Evolutionary conservation across 257 asterid species (phyloP).

Genomic region (Solanum dulcamara): DNA sequence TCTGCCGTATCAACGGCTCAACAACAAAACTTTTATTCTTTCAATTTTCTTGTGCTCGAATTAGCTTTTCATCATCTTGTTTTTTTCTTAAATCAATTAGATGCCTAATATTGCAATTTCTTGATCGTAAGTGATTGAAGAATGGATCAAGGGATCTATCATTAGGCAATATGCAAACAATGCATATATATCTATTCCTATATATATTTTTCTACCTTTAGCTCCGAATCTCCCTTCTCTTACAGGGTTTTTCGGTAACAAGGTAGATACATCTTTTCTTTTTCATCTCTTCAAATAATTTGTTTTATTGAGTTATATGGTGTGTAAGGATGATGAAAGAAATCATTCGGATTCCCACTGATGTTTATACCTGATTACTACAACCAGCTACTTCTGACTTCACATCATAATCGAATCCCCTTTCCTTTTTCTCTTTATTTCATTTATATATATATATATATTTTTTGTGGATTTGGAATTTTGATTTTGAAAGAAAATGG

Average conservation of each 20-base stretch:
- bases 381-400: conserved; percentile 70
- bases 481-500: not conserved
- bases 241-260: conserved; percentile 26
- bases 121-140: not conserved
- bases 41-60: not conserved
- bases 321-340: conserved; percentile 43
- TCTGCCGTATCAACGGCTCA: not conserved
- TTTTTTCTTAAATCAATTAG: not conserved
- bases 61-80: not conserved
- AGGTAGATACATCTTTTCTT: conserved; percentile 29
- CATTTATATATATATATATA: not conserved
- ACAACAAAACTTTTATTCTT: rapidly evolving
- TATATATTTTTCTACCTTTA: conserved; percentile 17
- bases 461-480: not conserved
- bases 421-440: not conserved
- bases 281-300: not conserved
- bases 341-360: conserved; percentile 74
- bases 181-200: conserved; percentile 9
- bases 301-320: not conserved
- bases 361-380: conserved; percentile 21
- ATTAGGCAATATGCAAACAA: conserved; percentile 30
- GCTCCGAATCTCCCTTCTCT: conserved; percentile 2
- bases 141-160: conserved; percentile 34
- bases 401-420: not conserved
- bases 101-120: conserved; percentile 47